Evolutionary conservation across 768 basidiomycete species (phyloP), one percentile per base, ranked within the genome.

Genomic region (Cantharellus cinnabarinus): DNA sequence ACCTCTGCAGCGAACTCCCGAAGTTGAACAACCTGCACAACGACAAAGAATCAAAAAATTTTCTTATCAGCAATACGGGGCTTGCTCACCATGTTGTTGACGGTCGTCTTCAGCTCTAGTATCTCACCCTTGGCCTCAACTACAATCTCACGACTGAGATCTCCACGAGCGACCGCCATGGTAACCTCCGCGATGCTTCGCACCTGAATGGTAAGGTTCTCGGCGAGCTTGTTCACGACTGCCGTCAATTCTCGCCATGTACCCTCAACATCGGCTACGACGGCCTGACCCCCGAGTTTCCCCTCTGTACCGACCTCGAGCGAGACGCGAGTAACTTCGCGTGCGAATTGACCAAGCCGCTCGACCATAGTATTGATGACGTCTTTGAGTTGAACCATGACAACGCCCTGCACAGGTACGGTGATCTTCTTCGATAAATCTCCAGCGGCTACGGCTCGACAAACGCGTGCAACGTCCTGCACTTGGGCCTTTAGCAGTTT

Each of bases 91-190:
- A 86, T 87, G 61, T 76, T 77, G 67, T 86, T 87, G 64, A 87
- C 82, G 0, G 83, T 85, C 64, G 79, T 76, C 73, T 86, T 86
- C 67, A 86, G 70, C 65, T 85, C 84, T 14, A 90, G 77, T 79
- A 97, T 91, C 72, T 97, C 93, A 51, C 91, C 91, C 65, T 89
- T 84, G 10, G 91, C 91, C 64, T 93, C 87, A 59, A 94, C 90
- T 62, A 89, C 80, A 67, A 94, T 90, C 37, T 81, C 79, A 67
- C 86, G 82, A 64, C 76, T 78, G 53, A 95, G 70, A 68, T 94
- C 89, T 20, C 91, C 91, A 57, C 79, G 72, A 1, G 90, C 89
- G 54, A 84, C 82, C 34, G 79, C 83, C 66, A 77, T 82, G 50
- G 83, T 85, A 58, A 79, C 85, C 66, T 89, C 87, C 2, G 89